Conservation (phyloP, 148 eudicot genomes). For the Nepenthes gracilis region DNA sequence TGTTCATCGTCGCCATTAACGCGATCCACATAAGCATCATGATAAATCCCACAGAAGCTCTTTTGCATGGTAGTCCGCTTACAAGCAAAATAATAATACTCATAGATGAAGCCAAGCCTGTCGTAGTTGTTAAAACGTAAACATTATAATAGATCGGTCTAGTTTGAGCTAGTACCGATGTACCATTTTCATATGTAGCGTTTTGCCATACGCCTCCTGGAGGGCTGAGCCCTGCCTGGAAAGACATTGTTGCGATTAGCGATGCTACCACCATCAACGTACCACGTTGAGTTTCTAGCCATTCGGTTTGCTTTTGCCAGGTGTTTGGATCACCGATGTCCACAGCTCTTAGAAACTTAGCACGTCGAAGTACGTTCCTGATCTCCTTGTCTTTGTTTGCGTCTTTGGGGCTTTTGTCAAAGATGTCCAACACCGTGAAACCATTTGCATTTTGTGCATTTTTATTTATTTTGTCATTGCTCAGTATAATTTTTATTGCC, state of each 20-base stretch:
- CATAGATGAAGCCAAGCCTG: slow-evolving; percentile 5
- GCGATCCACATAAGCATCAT: slow-evolving; percentile 12
- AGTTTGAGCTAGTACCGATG: background rate
- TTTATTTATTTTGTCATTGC: background rate
- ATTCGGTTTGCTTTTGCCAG: slow-evolving; percentile 1
- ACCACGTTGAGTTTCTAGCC: slow-evolving; percentile 3
- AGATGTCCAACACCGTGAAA: slow-evolving; percentile 10
- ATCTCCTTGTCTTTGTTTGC: background rate
- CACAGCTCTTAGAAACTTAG: background rate
- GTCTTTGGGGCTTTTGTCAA: background rate
- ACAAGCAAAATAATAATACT: slow-evolving; percentile 11
- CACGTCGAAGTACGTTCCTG: background rate
- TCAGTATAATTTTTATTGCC: slow-evolving; percentile 10
- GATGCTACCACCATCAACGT: slow-evolving; percentile 12
- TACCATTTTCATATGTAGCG: slow-evolving; percentile 2
- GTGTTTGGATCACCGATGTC: background rate
- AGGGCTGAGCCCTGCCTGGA: background rate
- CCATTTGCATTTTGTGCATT: slow-evolving; percentile 8
- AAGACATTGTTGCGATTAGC: slow-evolving; percentile 10
- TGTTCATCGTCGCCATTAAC: slow-evolving; percentile 1
- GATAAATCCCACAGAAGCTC: background rate
- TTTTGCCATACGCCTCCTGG: background rate
- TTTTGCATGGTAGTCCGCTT: slow-evolving; percentile 11
- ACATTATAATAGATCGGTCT: background rate
- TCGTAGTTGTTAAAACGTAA: background rate